Conservation (phyloP, 169 alveolate genomes). For the Fabrea salina region DNA sequence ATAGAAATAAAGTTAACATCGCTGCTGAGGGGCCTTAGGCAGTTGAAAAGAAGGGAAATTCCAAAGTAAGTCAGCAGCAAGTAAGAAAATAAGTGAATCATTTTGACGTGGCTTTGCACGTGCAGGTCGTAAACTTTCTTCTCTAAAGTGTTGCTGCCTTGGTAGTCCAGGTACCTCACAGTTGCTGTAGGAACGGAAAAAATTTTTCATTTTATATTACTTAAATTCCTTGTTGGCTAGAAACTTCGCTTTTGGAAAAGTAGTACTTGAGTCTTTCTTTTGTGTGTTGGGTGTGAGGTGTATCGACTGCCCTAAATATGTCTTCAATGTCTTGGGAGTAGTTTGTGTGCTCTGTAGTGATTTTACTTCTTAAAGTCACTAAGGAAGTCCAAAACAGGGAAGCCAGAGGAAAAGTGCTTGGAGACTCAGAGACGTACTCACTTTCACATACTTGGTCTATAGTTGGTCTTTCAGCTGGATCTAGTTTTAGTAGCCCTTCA, state of each 20-base stretch:
- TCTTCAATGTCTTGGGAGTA: no score
- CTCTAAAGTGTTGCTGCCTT: not conserved
- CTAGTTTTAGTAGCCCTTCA: not conserved
- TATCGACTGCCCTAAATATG: no score
- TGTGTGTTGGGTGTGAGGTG: no score
- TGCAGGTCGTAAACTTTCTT: not conserved
- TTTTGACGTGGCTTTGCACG: not conserved
- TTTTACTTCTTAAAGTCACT: no score
- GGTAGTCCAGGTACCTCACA: not conserved
- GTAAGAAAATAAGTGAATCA: not conserved
- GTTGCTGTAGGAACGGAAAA: no score
- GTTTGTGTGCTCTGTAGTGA: no score
- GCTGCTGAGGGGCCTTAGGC: not conserved
- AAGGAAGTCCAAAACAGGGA: no score
- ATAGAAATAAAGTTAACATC: not conserved
- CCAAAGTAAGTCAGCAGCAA: not conserved
- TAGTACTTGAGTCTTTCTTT: no score
- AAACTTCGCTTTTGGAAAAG: no score
- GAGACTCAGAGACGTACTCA: not conserved
- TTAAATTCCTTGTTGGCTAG: no score
- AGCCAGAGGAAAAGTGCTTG: not conserved
- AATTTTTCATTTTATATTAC: no score
- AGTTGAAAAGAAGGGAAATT: not conserved
- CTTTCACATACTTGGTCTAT: not conserved
- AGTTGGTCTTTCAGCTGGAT: conserved; percentile 19